These are phyloP conservation scores for Cyberlindnera lachancei DNA, from an alignment of 805 yeast genomes.

Conservation along the genomic window DNA sequence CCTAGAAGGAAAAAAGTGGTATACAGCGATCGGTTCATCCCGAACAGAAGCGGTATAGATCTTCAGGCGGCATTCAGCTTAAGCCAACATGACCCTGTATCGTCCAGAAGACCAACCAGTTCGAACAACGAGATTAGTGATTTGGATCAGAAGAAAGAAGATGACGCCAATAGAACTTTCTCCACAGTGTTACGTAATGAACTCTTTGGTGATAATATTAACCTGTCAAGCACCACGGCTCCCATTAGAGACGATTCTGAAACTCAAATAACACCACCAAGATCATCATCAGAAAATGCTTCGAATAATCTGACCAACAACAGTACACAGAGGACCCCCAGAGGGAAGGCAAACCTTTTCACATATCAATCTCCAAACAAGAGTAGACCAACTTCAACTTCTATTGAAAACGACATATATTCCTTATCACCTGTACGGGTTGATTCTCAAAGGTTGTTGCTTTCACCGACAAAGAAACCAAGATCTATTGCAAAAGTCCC, in stretches of 20 bases:
- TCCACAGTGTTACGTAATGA: slow-evolving; percentile 83
- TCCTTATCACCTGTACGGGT: slow-evolving; percentile 83
- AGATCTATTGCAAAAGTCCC: slow-evolving; percentile 82
- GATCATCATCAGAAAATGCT: slow-evolving; percentile 20
- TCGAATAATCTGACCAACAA: too few relatives aligned
- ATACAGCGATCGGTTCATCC: slow-evolving; percentile 83
- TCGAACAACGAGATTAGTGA: slow-evolving; percentile 32
- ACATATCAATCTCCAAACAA: slow-evolving; percentile 70
- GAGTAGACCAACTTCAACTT: slow-evolving; percentile 49
- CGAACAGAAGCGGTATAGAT: slow-evolving; percentile 79
- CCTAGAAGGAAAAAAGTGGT: slow-evolving; percentile 32
- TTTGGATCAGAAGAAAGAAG: slow-evolving; percentile 58
- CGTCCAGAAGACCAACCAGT: slow-evolving; percentile 22
- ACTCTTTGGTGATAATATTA: slow-evolving; percentile 79
- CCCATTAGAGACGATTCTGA: slow-evolving; percentile 10
- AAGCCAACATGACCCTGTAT: slow-evolving; percentile 12
- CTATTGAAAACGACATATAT: slow-evolving; percentile 65
- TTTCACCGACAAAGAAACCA: slow-evolving; percentile 76
- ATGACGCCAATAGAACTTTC: slow-evolving; percentile 83
- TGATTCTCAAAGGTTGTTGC: slow-evolving; percentile 71
- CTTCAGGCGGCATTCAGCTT: slow-evolving; percentile 62
- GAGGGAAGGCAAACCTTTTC: slow-evolving; percentile 48
- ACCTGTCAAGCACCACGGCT: slow-evolving; percentile 13
- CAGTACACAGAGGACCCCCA: slow-evolving; percentile 28
- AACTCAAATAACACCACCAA: slow-evolving; percentile 25